Base-by-base conservation (phyloP, 192 early-diverging fungal genomes). In the Entomortierella lignicola region DNA sequence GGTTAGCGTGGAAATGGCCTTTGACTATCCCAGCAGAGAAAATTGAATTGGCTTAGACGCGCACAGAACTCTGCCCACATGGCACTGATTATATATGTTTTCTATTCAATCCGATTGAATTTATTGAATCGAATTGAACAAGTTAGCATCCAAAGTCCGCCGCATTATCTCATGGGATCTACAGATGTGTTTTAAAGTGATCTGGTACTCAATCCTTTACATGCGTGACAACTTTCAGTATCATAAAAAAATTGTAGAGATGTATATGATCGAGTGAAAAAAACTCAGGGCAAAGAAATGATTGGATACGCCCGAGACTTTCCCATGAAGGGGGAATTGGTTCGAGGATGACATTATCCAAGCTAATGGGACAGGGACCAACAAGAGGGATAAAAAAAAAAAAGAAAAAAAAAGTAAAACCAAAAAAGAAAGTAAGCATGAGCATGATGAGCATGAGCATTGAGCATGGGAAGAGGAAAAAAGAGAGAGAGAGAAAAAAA, bases 251-350 rank as follows among this genome's bases (percentile, higher is more conserved):
- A 47, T 4, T 12, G 12, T 12, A 47, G 44, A 15, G 15, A 2
- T 47, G 44, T 4, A 37, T 37, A 42, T 15, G 23, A 18, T 44
- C 10, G 26, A 62, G 25, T 30, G 27, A 8, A 63, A 32, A 20
- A 48, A 27, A 47, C n/a, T 54, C 56, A 60, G 58, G 67, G 67
- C 67, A 60, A 42, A 20, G 6, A 12, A 18, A 15, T 69, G 67
- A 69, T 69, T 69, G 67, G 67, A 68, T 50, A 37, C 20, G 13
- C 2, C 7, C 17, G 8, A 29, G 57, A 69, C 37, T 53, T 69
- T 69, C 67, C 67, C 67, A 69, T 69, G 67, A 48, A 47, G 26
- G 43, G 60, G 10, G 13, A 47, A 25, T 26, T n/a, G n/a, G n/a
- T n/a, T n/a, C n/a, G n/a, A n/a, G n/a, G n/a, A n/a, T n/a, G n/a